Percentiles rank a stretch among this genome's conserved stretches.
These are phyloP conservation scores for Datisca glomerata DNA, from an alignment of 306 rosid species.

Conservation along the genomic window DNA sequence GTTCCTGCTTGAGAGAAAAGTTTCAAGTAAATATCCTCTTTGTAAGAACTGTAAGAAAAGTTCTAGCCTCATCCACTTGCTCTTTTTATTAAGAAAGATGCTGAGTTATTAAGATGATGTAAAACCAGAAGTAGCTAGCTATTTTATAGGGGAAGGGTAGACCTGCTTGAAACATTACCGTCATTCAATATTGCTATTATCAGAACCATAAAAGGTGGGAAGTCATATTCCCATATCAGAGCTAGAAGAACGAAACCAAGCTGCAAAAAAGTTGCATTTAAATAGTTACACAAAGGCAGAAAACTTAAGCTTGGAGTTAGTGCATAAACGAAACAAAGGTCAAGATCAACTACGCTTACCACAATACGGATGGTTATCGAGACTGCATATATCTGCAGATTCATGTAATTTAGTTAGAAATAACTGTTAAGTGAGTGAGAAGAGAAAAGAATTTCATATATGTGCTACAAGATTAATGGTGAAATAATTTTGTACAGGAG, in stretches of 20 bases:
- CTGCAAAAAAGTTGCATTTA: constrained; percentile 30
- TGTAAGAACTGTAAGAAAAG: not conserved
- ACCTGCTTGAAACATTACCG: constrained; percentile 31
- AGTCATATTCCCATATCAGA: constrained; percentile 81
- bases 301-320: not conserved
- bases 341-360: constrained; percentile 28
- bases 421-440: no score
- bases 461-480: no score
- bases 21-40: not conserved
- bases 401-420: no score
- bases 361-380: constrained; percentile 86
- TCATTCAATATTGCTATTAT: constrained; percentile 76
- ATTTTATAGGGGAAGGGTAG: not conserved
- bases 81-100: no score
- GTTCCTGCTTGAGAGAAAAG: constrained; percentile 39
- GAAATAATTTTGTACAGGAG: no score
- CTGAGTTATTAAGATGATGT: not conserved
- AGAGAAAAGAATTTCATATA: no score
- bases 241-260: constrained; percentile 82
- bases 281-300: constrained; percentile 4
- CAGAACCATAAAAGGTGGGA: constrained; percentile 93
- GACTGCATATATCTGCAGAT: constrained; percentile 72
- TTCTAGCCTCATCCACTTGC: no score
- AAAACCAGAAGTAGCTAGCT: not conserved
- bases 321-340: not conserved